Base-by-base conservation (phyloP, 495 filamentous ascomycete species). In the Peziza echinospora region DNA sequence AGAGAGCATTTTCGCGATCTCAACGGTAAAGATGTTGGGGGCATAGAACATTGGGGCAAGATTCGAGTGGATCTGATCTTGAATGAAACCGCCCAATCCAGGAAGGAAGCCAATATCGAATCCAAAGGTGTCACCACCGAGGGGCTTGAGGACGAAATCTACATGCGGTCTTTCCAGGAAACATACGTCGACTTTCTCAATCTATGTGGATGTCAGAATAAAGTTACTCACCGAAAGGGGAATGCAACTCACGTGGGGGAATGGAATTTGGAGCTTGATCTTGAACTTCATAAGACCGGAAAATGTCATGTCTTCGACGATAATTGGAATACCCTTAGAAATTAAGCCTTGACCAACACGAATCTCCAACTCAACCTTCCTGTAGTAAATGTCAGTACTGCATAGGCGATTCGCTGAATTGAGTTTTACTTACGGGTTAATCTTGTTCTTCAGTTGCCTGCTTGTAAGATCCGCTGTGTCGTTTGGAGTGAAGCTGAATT, bases 51-150 rank as follows among this genome's bases (percentile, higher is more conserved):
- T 96, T 9, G 89, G 89, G 2, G 75, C 75, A 26, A 97, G 66
- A 53, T 84, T 93, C 51, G 71, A 75, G 63, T 99, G 91, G 48
- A 99, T 87, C 63, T 89, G 82, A 46, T 96, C 91, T 63, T 82
- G 77, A 56, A 99, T 96, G 64, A 96, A 96, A 49, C 58, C 71
- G 62, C 92, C 83, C 21, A 99, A 67, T 45, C 87, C 86, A 22
- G 91, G 89, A 50, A 99, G 86, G 65, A 96, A 93, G 63, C 93
- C 93, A 66, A 99, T 93, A 60, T 99, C 89, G 60, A 99, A 93
- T 43, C 89, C 89, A 48, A 99, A 80, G 7, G 70, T 81, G 34
- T 96, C 91, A 49, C 91, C 91, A 51, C 91, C 89, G 41, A 99
- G 74, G 8, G 89, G 89, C 63, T 99, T 99, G 69, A 89, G 91